phyloP scores from a whole-genome alignment of 768 basidiomycete genomes.

The Mycena belliarum region DNA sequence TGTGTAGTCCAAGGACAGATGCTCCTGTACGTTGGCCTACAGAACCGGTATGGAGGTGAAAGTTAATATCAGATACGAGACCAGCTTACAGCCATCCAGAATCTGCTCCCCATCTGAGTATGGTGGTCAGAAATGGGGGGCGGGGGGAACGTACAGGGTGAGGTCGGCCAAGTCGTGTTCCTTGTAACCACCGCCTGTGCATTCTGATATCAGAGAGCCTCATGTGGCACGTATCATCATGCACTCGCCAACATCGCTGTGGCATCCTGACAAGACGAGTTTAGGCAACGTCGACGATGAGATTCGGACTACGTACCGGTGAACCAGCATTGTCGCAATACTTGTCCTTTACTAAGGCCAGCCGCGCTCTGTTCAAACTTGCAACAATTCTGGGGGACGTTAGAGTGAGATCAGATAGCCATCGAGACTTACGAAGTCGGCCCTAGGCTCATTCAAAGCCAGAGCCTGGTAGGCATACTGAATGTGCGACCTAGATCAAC shows the following conservation, averaged over 20 bases:
- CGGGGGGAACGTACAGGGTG: constrained; percentile 37
- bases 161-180: constrained; percentile 70
- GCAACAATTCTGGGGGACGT: constrained; percentile 49
- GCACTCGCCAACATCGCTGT: constrained; percentile 33
- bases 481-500: constrained; percentile 45
- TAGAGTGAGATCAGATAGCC: neutral
- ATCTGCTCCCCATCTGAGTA: neutral
- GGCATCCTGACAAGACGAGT: constrained; percentile 39
- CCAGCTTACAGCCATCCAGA: constrained; percentile 13
- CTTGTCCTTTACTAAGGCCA: constrained; percentile 55
- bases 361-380: constrained; percentile 61
- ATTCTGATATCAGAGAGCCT: neutral
- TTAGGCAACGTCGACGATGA: neutral
- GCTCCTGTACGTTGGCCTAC: constrained; percentile 57
- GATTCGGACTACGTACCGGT: constrained; percentile 42
- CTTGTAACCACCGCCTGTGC: constrained; percentile 66
- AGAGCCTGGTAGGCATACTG: constrained; percentile 69
- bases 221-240: neutral
- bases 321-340: constrained; percentile 77
- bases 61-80: neutral
- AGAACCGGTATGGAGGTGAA: neutral
- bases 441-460: constrained; percentile 65
- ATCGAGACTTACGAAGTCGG: constrained; percentile 58
- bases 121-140: constrained; percentile 49
- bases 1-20: constrained; percentile 54